Evolutionary conservation across 2,329 filamentous ascomycete species (phyloP), one percentile per base, ranked within the genome.

Genomic region (Pseudovirgaria hyperparasitica): DNA sequence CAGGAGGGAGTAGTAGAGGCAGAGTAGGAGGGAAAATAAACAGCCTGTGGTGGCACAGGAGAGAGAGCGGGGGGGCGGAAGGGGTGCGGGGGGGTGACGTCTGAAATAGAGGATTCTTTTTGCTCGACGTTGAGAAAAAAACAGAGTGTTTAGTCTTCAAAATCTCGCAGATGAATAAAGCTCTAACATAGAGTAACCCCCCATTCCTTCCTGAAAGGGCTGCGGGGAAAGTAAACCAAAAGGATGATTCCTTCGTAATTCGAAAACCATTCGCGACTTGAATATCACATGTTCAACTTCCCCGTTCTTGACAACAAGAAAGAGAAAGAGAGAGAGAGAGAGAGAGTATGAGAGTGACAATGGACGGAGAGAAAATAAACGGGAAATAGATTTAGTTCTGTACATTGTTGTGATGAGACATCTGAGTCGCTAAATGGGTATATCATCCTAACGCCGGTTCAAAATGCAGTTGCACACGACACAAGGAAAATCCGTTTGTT

Each of bases 51-150:
- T 17, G 26, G 38, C 26, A 33, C 39, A 42, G 46, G 45, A 50
- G 57, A 57, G 59, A 52, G 48, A 39, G 58, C 42, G 60, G 58
- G 55, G 54, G 55, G n/a, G n/a, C n/a, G n/a, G n/a, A 50, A 38
- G 48, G 50, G 48, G 48, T 43, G 31, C 33, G 18, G 26, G 46
- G 45, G 43, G 25, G 42, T 41, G 41, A 35, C 29, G 25, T 24
- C 23, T 25, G 25, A 27, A 22, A 26, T 13, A 32, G 21, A 23
- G 28, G 26, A 24, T 25, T 23, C 25, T 26, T 25, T 21, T n/a
- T 11, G 12, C 15, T n/a, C n/a, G n/a, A n/a, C n/a, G n/a, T n/a
- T n/a, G n/a, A n/a, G n/a, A n/a, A n/a, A n/a, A n/a, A n/a, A n/a
- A n/a, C n/a, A n/a, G n/a, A n/a, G n/a, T n/a, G n/a, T n/a, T n/a